Percentiles rank a stretch among this genome's conserved stretches.
Evolutionary conservation across 2,329 filamentous ascomycete species (phyloP).

Genomic region (Hypocreales sp.): DNA sequence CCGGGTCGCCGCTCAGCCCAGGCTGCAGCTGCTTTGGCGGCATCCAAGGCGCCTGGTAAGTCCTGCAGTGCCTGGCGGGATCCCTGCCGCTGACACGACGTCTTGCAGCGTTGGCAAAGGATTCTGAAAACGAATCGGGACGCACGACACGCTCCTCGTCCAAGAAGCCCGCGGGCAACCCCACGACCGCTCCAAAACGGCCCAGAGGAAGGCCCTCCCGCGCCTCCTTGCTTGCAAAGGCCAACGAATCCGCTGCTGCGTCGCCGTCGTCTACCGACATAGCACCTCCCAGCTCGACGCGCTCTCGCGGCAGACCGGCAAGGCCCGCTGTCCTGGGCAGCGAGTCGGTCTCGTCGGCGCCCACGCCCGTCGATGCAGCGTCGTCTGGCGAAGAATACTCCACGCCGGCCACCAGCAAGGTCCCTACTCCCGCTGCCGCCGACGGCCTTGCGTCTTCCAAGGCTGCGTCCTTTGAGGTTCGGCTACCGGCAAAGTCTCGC

Average conservation of each 20-base stretch:
- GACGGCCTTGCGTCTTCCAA: slow-evolving; percentile 4
- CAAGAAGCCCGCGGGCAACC: too few species aligned
- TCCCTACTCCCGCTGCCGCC: slow-evolving; percentile 16
- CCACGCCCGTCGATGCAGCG: slow-evolving; percentile 13
- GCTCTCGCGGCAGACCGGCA: slow-evolving; percentile 6
- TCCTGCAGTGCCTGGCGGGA: too few species aligned
- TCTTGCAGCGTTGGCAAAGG: slow-evolving; percentile 6
- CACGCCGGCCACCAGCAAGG: slow-evolving; percentile 20
- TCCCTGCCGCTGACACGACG: too few species aligned
- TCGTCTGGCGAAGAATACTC: slow-evolving; percentile 18
- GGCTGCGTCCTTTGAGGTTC: slow-evolving; percentile 12
- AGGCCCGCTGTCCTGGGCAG: slow-evolving; percentile 7
- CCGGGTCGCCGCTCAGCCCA: slow-evolving; percentile 14
- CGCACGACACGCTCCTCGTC: slow-evolving; percentile 12
- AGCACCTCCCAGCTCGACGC: not conserved
- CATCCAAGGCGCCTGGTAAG: too few species aligned
- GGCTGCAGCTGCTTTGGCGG: too few species aligned
- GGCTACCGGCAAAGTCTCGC: slow-evolving; percentile 8
- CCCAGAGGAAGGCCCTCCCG: slow-evolving; percentile 11
- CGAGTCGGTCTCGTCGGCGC: slow-evolving; percentile 16
- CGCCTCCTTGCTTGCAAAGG: slow-evolving; percentile 6
- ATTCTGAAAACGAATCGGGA: slow-evolving; percentile 5
- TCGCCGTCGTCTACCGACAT: slow-evolving; percentile 2
- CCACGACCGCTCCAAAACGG: too few species aligned
- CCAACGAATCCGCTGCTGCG: slow-evolving; percentile 2